Evolutionary conservation across 2,329 filamentous ascomycete species (phyloP), one percentile per base, ranked within the genome.

Genomic region (Pseudofabraea citricarpa): DNA sequence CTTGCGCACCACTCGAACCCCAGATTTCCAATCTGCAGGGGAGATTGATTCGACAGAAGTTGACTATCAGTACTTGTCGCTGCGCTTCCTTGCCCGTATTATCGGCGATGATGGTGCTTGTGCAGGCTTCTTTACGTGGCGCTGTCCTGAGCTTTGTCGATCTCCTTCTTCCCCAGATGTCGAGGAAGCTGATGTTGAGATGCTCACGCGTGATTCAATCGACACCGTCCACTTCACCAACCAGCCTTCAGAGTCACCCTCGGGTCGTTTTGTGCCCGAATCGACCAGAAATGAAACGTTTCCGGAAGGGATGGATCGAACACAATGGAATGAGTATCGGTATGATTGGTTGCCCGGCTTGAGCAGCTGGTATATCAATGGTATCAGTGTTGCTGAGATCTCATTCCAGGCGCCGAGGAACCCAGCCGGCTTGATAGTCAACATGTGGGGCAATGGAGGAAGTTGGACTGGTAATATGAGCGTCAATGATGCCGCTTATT

Each of bases 161-260:
- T 9, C 27, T 15, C 6, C n/a, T n/a, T 15, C 24, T 13, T 27
- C 24, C 8, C 24, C 16, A 22, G 20, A 40, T 4, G 45, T 48
- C 7, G 18, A 48, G 19, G 45, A 48, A 21, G 20, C 43, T 23
- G 45, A 48, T 21, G 45, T 48, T 21, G 45, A 48, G 42, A 45
- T 48, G 26, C 42, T 48, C 7, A 45, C 45, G 13, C 19, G 23
- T 12, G 45, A 36, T 23, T 41, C 45, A 8, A 21, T 13, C 29
- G 15, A 41, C 18, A 22, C 15, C 6, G 24, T 48, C 8, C 45
- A 48, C 10, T 45, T 26, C 20, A 48, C 45, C 3, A 27, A 27
- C 24, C 24, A 27, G 24, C 24, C 24, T 8, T 27, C 24, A 13
- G 24, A 8, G 13, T 8, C 8, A 8, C 24, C 24, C 24, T 8